Evolutionary conservation across 2,329 filamentous ascomycete species (phyloP).

Genomic region (Cercospora sp.): DNA sequence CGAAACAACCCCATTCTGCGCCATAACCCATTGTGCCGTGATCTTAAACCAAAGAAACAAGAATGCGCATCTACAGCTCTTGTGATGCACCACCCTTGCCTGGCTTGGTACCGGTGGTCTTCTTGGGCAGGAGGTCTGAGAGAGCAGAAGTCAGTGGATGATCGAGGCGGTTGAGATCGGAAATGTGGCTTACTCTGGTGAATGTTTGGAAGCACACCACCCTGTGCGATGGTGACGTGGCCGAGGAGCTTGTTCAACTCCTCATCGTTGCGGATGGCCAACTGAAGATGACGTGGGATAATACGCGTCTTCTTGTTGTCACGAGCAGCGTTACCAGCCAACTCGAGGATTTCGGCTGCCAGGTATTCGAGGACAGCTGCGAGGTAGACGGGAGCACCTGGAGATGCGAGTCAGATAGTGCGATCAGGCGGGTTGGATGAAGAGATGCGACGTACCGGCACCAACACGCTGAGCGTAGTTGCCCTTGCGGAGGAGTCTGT

Average conservation of each 20-base stretch:
- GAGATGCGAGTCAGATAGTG: conserved; percentile 20
- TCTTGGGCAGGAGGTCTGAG: conserved; percentile 95
- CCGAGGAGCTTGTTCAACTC: conserved; percentile 98
- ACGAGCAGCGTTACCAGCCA: conserved; percentile 98
- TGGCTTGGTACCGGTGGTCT: conserved; percentile 75
- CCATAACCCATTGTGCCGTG: conserved; percentile 35
- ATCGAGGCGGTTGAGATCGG: conserved; percentile 1
- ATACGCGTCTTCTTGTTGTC: conserved; percentile 99
- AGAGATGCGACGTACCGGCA: conserved; percentile 64
- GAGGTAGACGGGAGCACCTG: conserved; percentile 61
- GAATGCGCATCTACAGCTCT: conserved; percentile 71
- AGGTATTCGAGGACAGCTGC: conserved; percentile 97
- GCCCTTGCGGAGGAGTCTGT: conserved; percentile 97
- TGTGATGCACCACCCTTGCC: conserved; percentile 88
- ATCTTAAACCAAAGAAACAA: conserved; percentile 30
- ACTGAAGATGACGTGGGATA: conserved; percentile 93
- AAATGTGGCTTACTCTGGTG: conserved; percentile 74
- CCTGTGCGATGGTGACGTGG: conserved; percentile 94
- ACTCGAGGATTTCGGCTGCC: conserved; percentile 94
- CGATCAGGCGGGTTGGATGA: conserved; percentile 12
- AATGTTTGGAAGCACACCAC: conserved; percentile 95
- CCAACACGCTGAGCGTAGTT: conserved; percentile 99
- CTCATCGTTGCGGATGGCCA: conserved; percentile 95
- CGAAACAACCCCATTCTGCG: conserved; percentile 36
- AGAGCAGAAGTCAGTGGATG: conserved; percentile 44